Conservation (phyloP, 2,329 filamentous ascomycete genomes). For the Colletotrichum sp. region DNA sequence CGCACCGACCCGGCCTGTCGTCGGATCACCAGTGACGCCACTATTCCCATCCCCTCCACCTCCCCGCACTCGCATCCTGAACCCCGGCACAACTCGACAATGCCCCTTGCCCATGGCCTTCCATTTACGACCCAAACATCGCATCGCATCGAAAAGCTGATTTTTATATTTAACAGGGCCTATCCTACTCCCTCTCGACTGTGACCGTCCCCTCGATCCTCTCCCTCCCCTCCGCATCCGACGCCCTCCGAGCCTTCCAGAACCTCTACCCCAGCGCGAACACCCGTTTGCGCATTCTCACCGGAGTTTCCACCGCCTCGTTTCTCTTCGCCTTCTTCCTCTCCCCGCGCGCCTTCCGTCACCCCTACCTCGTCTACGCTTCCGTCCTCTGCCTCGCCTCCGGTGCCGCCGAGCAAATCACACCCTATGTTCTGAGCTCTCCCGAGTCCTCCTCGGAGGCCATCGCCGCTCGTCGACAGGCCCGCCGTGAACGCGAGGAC, state of each 20-base stretch:
- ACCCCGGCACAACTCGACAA: background rate
- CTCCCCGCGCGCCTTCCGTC: conserved; percentile 75
- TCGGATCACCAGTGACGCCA: conserved; percentile 14
- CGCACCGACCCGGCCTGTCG: background rate
- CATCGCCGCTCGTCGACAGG: conserved; percentile 26
- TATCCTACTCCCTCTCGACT: conserved; percentile 83
- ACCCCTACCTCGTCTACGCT: conserved; percentile 92
- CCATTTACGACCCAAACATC: background rate
- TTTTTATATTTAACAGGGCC: conserved; percentile 63
- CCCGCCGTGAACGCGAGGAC: conserved; percentile 30
- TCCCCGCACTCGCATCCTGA: conserved; percentile 6
- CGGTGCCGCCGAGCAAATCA: conserved; percentile 55
- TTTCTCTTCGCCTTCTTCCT: conserved; percentile 80
- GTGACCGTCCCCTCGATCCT: conserved; percentile 82
- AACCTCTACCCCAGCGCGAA: conserved; percentile 69
- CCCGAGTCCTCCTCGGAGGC: conserved; percentile 28
- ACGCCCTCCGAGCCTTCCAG: conserved; percentile 73
- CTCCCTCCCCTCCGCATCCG: conserved; percentile 76
- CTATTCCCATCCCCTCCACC: conserved; percentile 10
- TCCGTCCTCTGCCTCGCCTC: conserved; percentile 71
- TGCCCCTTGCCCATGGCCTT: background rate
- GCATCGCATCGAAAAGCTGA: background rate
- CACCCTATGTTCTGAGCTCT: conserved; percentile 46
- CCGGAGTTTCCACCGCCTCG: conserved; percentile 71
- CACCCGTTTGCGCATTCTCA: conserved; percentile 70